Conservation (phyloP, 2,329 filamentous ascomycete genomes). For the Emmonsia crescens region DNA sequence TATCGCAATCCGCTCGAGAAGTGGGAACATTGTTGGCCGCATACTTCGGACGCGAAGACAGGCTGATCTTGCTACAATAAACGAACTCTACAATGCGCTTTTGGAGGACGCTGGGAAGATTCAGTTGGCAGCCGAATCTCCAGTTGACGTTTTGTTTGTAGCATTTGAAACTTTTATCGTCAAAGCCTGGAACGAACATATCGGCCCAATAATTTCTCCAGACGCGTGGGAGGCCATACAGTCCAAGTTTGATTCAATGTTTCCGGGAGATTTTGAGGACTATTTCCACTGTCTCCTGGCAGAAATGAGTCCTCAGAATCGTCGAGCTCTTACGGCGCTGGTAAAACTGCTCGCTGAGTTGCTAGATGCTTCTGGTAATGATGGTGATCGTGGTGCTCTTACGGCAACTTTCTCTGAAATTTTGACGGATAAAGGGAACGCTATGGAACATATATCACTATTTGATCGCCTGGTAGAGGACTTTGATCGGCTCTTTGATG, state of each 20-base stretch:
- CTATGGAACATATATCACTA: slow-evolving; percentile 76
- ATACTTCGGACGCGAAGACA: slow-evolving; percentile 57
- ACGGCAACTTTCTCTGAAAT: slow-evolving; percentile 84
- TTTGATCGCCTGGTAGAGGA: slow-evolving; percentile 84
- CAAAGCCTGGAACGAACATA: slow-evolving; percentile 77
- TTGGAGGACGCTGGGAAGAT: slow-evolving; percentile 73
- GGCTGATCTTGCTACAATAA: slow-evolving; percentile 70
- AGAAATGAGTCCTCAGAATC: slow-evolving; percentile 48
- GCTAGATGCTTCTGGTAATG: slow-evolving; percentile 80
- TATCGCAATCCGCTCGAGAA: slow-evolving; percentile 69
- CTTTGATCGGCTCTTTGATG: slow-evolving; percentile 77
- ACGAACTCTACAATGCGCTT: slow-evolving; percentile 80
- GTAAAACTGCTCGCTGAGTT: slow-evolving; percentile 80
- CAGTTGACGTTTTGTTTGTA: slow-evolving; percentile 75
- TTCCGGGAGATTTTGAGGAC: slow-evolving; percentile 42
- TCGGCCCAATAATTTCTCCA: slow-evolving; percentile 71
- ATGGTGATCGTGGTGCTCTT: slow-evolving; percentile 77
- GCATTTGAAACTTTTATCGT: slow-evolving; percentile 89
- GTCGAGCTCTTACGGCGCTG: slow-evolving; percentile 68
- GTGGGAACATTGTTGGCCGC: slow-evolving; percentile 74
- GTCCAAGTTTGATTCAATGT: slow-evolving; percentile 31
- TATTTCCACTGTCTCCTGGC: slow-evolving; percentile 44
- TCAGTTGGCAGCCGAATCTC: slow-evolving; percentile 62
- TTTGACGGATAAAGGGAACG: slow-evolving; percentile 63
- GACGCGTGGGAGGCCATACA: slow-evolving; percentile 66